Base-by-base conservation (phyloP, 2,329 filamentous ascomycete genomes). In the Bipolaris gigantea region DNA sequence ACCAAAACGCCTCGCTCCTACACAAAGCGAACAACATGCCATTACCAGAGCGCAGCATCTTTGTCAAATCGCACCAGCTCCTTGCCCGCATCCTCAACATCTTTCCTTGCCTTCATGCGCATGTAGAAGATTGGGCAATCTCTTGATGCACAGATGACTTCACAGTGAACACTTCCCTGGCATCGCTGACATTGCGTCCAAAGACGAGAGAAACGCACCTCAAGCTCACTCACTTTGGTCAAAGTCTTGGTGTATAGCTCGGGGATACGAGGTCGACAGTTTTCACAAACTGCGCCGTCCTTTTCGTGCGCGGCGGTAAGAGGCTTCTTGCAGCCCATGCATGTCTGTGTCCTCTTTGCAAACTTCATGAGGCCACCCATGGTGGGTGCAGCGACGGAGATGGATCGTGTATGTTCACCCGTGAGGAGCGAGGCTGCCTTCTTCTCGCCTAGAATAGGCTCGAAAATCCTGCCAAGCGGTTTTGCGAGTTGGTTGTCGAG, bases 51-150 rank as follows among this genome's bases (percentile, higher is more conserved):
- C 52, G 89, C 87, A 66, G 86, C 84, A 75, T 96, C 92, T 60
- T 86, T 84, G 77, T 99, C 94, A 76, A 99, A 99, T 65, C 94
- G 81, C 64, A 84, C 84, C 67, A 99, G 76, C 75, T 99, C 94
- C 78, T 91, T 95, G 53, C 92, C 91, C 1, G 88, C 88, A 77
- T 99, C 94, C 75, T 97, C 93, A 35, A 97, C 87, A 73, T 99
- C 94, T 81, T 99, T 99, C 83, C 97, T 96, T 30, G 93, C 93
- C 82, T 99, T 99, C 94, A 99, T 99, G 4, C 94, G 87, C 94
- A 99, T 99, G 75, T 99, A 99, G 76, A 99, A 99, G 69, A 99
- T 99, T 1, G 94, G 94, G 72, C 94, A 99, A 79, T 99, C 94
- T 74, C 92, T 89, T 73, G 89, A 93, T 59, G 89, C 92, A 79